Evolutionary conservation across 768 basidiomycete genomes (phyloP).

Genomic region (Lactifluus hygrophoroides): DNA sequence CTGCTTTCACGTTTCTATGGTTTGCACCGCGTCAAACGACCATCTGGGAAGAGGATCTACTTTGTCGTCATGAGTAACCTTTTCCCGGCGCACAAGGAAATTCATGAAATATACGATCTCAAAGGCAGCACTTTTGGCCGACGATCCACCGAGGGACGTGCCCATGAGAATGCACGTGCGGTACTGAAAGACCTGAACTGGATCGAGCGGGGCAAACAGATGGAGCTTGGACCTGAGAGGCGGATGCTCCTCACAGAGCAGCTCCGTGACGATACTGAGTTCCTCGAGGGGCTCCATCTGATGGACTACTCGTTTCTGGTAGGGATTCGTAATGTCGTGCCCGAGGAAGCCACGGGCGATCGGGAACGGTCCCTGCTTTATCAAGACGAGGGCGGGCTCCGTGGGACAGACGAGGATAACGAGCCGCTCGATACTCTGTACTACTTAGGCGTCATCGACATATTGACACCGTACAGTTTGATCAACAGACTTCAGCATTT

Average conservation of each 20-base stretch:
- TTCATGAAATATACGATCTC: conserved; percentile 96
- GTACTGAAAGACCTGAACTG: conserved; percentile 96
- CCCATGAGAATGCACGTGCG: conserved; percentile 68
- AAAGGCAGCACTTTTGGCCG: conserved; percentile 92
- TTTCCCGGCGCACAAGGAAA: conserved; percentile 93
- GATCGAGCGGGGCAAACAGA: conserved; percentile 66
- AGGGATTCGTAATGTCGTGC: conserved; percentile 79
- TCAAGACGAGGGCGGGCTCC: conserved; percentile 90
- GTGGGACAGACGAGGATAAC: conserved; percentile 85
- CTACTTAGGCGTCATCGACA: conserved; percentile 95
- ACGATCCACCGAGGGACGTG: conserved; percentile 78
- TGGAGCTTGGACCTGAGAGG: conserved; percentile 95
- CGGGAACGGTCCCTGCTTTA: conserved; percentile 82
- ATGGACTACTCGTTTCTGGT: conserved; percentile 97
- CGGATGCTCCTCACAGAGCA: conserved; percentile 86
- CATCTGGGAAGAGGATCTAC: conserved; percentile 89
- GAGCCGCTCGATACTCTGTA: conserved; percentile 68
- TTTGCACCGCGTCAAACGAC: conserved; percentile 94
- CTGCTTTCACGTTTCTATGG: conserved; percentile 93
- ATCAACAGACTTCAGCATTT: conserved; percentile 80
- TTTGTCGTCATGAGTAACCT: conserved; percentile 99
- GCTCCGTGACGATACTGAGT: conserved; percentile 76
- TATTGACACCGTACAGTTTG: conserved; percentile 80
- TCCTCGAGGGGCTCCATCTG: conserved; percentile 72
- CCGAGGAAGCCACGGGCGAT: conserved; percentile 57